Base-by-base conservation (phyloP, 2,329 filamentous ascomycete genomes). In the Colletotrichum sp. region DNA sequence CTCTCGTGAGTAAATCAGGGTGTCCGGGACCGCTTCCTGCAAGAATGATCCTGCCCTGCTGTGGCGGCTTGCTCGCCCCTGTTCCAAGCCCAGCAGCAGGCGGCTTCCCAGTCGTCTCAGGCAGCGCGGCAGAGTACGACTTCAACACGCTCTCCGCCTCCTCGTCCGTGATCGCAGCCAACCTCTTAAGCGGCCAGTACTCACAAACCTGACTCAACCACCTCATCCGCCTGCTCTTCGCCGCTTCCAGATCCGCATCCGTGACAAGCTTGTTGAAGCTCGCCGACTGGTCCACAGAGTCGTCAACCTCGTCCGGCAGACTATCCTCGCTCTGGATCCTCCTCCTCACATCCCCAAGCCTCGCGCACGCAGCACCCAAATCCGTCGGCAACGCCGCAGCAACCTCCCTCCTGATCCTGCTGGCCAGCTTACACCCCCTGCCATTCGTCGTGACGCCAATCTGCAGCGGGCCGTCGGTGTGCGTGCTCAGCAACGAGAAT, bases 141-240 rank as follows among this genome's bases (percentile, higher is more conserved):
- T 90, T 87, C n/a, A 99, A 89, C 1, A 99, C 92, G 15, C 87
- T 84, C 18, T 95, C 92, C 8, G 98, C 92, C 79, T 99, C 96
- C 10, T 90, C 90, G 80, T 98, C 95, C 5, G 91, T 93, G 78
- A 99, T 93, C 55, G 90, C 89, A 9, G 96, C 95, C 2, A 99
- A 90, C 21, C 95, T 92, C 78, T 93, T 93, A 30, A 99, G 89
- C 2, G 97, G 96, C 97, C 97, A 99, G 86, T 99, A 99, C 87
- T 99, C 97, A 89, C 97, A 99, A 69, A 99, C 95, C 83, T 99
- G 97, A 24, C 94, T 92, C 2, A 99, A 89, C 97, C 97, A 99
- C 74, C 97, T 92, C 89, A 98, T 96, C 68, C 97, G 91, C 76
- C 96, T 90, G 26, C 91, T 96, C 82, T 95, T 95, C 18, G 92